These are phyloP conservation scores for Fistulifera pelliculosa DNA, from an alignment of 108 stramenopile species.

Conservation along the genomic window DNA sequence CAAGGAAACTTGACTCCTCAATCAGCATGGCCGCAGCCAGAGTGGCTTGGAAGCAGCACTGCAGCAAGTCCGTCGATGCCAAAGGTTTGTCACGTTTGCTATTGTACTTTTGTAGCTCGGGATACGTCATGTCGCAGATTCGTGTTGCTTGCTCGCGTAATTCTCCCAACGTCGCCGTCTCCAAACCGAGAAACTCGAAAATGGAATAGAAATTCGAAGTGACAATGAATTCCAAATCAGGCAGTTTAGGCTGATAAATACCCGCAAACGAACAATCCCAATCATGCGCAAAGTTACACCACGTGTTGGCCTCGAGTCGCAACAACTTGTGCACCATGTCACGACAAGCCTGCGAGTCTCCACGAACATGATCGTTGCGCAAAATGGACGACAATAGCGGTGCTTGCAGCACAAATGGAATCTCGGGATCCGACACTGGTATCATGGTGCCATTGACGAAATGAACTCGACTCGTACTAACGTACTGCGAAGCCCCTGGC, in stretches of 20 bases:
- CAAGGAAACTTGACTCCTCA: conserved; percentile 66
- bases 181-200: conserved; percentile 46
- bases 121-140: conserved; percentile 51
- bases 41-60: conserved; percentile 72
- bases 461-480: conserved; percentile 33
- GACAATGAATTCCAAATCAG: conserved; percentile 63
- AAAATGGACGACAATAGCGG: conserved; percentile 33
- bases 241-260: conserved; percentile 80
- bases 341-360: conserved; percentile 38
- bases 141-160: conserved; percentile 29
- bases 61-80: conserved; percentile 24
- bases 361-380: conserved; percentile 24
- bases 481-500: conserved; percentile 25
- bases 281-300: conserved; percentile 52
- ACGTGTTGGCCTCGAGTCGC: conserved; percentile 2
- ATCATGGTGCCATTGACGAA: conserved; percentile 4
- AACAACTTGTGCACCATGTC: conserved; percentile 13
- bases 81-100: conserved; percentile 1
- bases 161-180: conserved; percentile 27
- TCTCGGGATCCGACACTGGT: background rate
- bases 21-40: conserved; percentile 57
- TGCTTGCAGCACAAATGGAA: conserved; percentile 8
- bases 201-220: conserved; percentile 60
- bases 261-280: conserved; percentile 79
- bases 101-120: conserved; percentile 48